Conservation (phyloP, 2,329 filamentous ascomycete species). For the Cadophora sp. region DNA sequence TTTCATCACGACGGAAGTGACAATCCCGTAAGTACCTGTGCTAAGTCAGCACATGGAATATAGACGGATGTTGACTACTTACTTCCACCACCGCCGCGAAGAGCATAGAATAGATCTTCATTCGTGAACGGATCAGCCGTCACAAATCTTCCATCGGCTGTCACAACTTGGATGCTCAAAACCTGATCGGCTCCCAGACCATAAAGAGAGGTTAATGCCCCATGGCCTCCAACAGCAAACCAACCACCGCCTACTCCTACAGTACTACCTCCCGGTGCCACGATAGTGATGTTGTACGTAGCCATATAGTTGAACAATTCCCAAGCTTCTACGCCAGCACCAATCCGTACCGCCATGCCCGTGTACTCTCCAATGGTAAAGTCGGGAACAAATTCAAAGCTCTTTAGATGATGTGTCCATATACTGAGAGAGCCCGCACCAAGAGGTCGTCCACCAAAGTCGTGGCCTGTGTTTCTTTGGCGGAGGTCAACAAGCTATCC, state of each 20-base stretch:
- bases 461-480: neutral
- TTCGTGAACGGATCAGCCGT: slow-evolving; percentile 5
- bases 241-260: neutral
- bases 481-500: neutral
- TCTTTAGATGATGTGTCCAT: neutral
- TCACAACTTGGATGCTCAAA: slow-evolving; percentile 1
- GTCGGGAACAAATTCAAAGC: neutral
- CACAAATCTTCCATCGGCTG: slow-evolving; percentile 2
- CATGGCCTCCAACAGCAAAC: neutral
- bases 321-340: neutral
- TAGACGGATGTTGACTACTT: neutral
- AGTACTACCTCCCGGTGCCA: neutral
- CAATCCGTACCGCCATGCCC: neutral
- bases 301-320: neutral
- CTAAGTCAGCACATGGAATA: neutral
- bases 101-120: neutral
- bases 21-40: neutral
- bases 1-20: neutral
- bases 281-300: neutral
- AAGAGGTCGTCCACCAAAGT: neutral
- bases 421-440: neutral
- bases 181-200: slow-evolving; percentile 1
- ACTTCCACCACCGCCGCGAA: neutral
- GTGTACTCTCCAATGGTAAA: neutral
- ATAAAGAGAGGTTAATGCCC: neutral